Evolutionary conservation across 306 rosid species (phyloP).

Genomic region (Cicer arietinum): DNA sequence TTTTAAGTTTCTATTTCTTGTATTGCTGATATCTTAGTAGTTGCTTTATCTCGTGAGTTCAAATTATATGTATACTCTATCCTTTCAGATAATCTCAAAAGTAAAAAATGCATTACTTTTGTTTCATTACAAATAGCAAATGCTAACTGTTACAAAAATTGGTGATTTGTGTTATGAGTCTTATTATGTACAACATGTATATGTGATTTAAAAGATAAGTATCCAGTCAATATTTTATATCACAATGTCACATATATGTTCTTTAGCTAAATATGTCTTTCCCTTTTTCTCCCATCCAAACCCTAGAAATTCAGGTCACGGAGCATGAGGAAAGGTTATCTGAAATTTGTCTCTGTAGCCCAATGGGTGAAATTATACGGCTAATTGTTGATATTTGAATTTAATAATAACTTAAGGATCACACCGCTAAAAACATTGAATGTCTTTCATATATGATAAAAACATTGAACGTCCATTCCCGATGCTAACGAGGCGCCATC

Average conservation of each 20-base stretch:
- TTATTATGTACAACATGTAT: conserved; percentile 4
- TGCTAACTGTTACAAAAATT: background rate
- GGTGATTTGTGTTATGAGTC: conserved; percentile 17
- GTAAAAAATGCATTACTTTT: conserved; percentile 24
- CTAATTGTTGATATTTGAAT: conserved; percentile 29
- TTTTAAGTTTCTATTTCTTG: conserved; percentile 17
- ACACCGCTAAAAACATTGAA: background rate
- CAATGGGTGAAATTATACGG: conserved; percentile 1
- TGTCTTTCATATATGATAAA: background rate
- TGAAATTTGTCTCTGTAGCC: conserved; percentile 15
- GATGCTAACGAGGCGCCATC: background rate
- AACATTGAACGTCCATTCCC: background rate
- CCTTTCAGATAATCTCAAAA: conserved; percentile 34
- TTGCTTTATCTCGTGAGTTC: conserved; percentile 12
- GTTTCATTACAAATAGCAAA: conserved; percentile 29
- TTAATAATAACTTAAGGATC: conserved; percentile 19
- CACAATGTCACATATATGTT: background rate
- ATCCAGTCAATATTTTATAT: background rate
- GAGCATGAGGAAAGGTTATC: background rate
- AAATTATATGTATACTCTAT: conserved; percentile 16
- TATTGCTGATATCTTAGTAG: conserved; percentile 2
- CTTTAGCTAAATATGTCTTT: conserved; percentile 1
- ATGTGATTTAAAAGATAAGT: conserved; percentile 2
- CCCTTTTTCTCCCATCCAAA: conserved; percentile 18
- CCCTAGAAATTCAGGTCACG: conserved; percentile 19